Evolutionary conservation across 2,329 filamentous ascomycete species (phyloP), one percentile per base, ranked within the genome.

Genomic region (Colletotrichum cereale): DNA sequence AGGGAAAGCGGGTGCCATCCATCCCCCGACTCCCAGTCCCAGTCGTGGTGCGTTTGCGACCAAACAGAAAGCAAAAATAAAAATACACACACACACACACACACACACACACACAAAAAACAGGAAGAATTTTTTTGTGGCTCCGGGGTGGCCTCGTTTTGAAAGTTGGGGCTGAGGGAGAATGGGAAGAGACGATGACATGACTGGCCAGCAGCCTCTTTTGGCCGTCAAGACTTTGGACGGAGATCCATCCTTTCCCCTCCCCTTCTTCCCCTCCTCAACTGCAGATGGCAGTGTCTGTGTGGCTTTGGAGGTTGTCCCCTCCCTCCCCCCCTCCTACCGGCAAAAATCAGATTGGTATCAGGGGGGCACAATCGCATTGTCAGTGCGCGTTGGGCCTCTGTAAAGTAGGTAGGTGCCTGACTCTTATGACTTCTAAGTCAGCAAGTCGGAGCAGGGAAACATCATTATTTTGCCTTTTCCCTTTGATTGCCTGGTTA

Each of bases 71-170:
- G 11, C 34, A 50, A 40, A 18, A 56, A 50, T 57, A 63, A 71
- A 21, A 4, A 44, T 4, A n/a, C 21, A n/a, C 10, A 53, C n/a
- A 21, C 2, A 44, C 3, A n/a, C 21, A n/a, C 10, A 53, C n/a
- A n/a, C n/a, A n/a, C n/a, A n/a, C n/a, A 21, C 2, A 44, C 3
- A n/a, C 21, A n/a, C 10, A 53, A 55, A 62, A 62, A 62, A 16
- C 34, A 50, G 48, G n/a, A 56, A 50, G 64, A 63, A 71, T 68
- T 48, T 38, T 68, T 71, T 71, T 71, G 68, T 71, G 65, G 68
- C 44, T 63, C 68, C 58, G 58, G 47, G 68, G 68, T 67, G 68
- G 68, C 68, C 68, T 71, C 68, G 68, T 71, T 71, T 71, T 62
- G 58, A 50, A 26, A 55, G 21, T 12, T 16, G 29, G 58, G 42